Evolutionary conservation across 2,329 filamentous ascomycete genomes (phyloP).

Genomic region (Monilinia polystroma): DNA sequence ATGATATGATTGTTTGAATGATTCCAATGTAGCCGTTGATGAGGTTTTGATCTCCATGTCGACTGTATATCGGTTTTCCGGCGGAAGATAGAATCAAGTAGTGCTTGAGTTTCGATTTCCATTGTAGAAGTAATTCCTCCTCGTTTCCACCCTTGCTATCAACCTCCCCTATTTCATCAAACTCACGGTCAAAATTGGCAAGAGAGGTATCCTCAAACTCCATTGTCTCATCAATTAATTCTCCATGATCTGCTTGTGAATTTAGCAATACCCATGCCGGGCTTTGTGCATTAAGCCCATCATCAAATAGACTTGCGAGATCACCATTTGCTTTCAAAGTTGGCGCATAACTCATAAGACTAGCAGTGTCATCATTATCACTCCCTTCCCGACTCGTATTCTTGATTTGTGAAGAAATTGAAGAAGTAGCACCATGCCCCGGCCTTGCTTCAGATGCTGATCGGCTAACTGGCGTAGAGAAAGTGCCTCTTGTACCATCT

Average conservation of each 20-base stretch:
- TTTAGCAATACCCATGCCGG: constrained; percentile 67
- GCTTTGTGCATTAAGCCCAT: constrained; percentile 64
- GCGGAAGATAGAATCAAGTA: constrained; percentile 95
- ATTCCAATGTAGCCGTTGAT: constrained; percentile 95
- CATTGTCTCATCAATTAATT: constrained; percentile 56
- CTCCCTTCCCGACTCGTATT: constrained; percentile 45
- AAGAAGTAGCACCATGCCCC: constrained; percentile 30
- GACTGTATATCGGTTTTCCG: constrained; percentile 95
- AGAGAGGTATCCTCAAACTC: constrained; percentile 54
- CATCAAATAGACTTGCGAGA: constrained; percentile 76
- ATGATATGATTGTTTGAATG: constrained; percentile 95
- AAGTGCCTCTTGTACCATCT: constrained; percentile 66
- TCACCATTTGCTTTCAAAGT: constrained; percentile 60
- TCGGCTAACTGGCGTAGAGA: constrained; percentile 46
- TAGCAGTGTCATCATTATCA: constrained; percentile 50
- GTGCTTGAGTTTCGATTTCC: constrained; percentile 94
- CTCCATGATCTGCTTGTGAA: constrained; percentile 58
- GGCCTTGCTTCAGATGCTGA: constrained; percentile 37
- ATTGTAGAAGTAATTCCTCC: constrained; percentile 58
- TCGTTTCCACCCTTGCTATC: constrained; percentile 54
- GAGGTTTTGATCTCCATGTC: constrained; percentile 85
- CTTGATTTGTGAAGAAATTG: constrained; percentile 35
- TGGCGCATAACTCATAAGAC: constrained; percentile 51
- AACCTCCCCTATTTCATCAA: constrained; percentile 68
- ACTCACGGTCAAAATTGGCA: constrained; percentile 71